Conservation (phyloP, 1,284 basidiomycete genomes). For the Fomitiporia mediterranea region DNA sequence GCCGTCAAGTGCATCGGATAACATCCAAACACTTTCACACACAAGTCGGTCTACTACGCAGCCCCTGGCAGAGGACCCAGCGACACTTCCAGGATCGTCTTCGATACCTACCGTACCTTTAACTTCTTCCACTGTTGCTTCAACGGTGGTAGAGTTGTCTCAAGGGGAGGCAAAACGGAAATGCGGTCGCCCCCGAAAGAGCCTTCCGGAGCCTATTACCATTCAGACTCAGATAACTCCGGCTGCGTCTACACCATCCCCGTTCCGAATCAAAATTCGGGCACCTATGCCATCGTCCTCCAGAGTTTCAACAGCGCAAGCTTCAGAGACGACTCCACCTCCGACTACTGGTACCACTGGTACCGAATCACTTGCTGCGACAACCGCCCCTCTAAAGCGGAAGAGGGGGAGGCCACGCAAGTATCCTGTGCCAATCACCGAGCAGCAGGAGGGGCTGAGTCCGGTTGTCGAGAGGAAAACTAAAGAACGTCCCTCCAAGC, state of each 20-base stretch:
- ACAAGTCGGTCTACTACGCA: no score
- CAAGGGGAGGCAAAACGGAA: slow-evolving; percentile 1
- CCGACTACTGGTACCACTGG: neutral
- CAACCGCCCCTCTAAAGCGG: slow-evolving; percentile 2
- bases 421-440: neutral
- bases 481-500: no score
- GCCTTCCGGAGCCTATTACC: neutral
- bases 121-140: neutral
- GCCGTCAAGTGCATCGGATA: no score
- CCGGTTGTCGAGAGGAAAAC: no score
- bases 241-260: neutral
- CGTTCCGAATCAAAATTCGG: no score
- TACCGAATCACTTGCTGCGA: neutral
- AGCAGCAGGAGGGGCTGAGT: no score
- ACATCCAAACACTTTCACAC: no score
- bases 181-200: slow-evolving; percentile 7
- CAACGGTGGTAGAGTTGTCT: neutral
- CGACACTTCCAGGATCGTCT: no score
- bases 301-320: neutral
- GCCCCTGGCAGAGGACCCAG: no score
- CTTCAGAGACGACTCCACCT: neutral
- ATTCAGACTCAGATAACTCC: neutral
- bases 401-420: slow-evolving; percentile 1
- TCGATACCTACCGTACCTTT: no score
- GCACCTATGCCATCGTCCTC: no score